Evolutionary conservation across 805 yeast species (phyloP).

Genomic region (Sugiyamaella boreocaroliniensis): DNA sequence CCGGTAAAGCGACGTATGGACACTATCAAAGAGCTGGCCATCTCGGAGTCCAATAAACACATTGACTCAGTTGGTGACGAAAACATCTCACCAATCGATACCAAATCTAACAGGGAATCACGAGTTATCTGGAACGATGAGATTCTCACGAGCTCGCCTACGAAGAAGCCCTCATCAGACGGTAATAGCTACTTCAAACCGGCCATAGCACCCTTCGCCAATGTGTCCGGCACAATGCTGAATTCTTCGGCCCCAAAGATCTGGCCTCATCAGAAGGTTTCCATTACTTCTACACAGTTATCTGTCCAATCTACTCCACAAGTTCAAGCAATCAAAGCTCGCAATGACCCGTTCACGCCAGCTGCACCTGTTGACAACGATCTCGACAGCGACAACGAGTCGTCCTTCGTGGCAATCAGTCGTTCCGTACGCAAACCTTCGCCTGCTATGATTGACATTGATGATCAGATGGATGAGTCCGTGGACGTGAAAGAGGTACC

Average conservation of each 20-base stretch:
- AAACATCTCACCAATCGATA: neutral
- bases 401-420: conserved; percentile 18
- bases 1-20: conserved; percentile 12
- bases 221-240: too few species aligned
- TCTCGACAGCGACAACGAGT: conserved; percentile 8
- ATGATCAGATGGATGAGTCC: neutral
- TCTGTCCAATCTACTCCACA: neutral
- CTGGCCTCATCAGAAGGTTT: too few species aligned
- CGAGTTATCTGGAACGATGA: neutral
- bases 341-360: neutral
- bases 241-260: too few species aligned
- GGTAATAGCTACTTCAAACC: too few species aligned
- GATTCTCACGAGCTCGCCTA: neutral
- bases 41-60: neutral
- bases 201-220: too few species aligned
- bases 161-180: neutral
- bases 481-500: neutral
- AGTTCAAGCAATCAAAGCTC: neutral
- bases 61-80: neutral
- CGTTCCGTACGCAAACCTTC: conserved; percentile 9
- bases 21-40: neutral
- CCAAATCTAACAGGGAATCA: neutral
- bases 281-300: neutral
- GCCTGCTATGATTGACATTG: neutral
- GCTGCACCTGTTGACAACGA: conserved; percentile 1